Conservation (phyloP, 2,329 filamentous ascomycete genomes). For the Immersiporthe knoxdaviesiana region DNA sequence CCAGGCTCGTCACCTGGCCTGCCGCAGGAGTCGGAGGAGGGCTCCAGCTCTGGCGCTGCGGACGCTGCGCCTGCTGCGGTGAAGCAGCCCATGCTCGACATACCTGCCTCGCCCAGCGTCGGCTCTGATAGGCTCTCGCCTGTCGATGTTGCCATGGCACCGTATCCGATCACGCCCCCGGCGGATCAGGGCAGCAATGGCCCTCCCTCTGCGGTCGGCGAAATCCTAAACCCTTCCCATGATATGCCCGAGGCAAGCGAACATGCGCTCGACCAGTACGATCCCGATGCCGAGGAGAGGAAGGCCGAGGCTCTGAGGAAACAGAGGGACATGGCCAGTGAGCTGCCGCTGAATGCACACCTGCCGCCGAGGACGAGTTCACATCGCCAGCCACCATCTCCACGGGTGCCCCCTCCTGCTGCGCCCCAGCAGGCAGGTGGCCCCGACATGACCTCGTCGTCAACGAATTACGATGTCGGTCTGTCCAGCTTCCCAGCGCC, state of each 20-base stretch:
- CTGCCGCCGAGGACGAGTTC: conserved; percentile 61
- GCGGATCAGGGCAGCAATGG: conserved; percentile 49
- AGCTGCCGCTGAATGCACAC: conserved; percentile 54
- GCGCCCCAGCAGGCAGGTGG: conserved; percentile 42
- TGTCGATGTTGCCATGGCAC: conserved; percentile 61
- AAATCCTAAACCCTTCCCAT: conserved; percentile 59
- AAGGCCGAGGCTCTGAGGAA: conserved; percentile 50
- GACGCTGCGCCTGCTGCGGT: conserved; percentile 36
- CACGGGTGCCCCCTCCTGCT: conserved; percentile 52
- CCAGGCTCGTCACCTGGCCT: conserved; percentile 30
- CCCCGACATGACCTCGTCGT: conserved; percentile 43
- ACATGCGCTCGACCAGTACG: conserved; percentile 60
- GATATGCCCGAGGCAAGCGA: conserved; percentile 65
- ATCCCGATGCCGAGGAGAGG: conserved; percentile 58
- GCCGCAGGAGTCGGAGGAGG: conserved; percentile 21
- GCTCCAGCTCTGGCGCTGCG: conserved; percentile 32
- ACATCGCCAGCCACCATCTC: conserved; percentile 57
- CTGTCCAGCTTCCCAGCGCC: conserved; percentile 55
- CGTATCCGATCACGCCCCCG: conserved; percentile 68
- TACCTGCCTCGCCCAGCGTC: conserved; percentile 53
- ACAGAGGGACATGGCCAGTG: conserved; percentile 48
- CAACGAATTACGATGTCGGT: conserved; percentile 51
- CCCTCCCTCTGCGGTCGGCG: conserved; percentile 49
- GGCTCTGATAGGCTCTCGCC: conserved; percentile 61
- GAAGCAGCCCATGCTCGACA: conserved; percentile 39